phyloP scores from a whole-genome alignment of 768 basidiomycete genomes.

The Mycena galericulata region DNA sequence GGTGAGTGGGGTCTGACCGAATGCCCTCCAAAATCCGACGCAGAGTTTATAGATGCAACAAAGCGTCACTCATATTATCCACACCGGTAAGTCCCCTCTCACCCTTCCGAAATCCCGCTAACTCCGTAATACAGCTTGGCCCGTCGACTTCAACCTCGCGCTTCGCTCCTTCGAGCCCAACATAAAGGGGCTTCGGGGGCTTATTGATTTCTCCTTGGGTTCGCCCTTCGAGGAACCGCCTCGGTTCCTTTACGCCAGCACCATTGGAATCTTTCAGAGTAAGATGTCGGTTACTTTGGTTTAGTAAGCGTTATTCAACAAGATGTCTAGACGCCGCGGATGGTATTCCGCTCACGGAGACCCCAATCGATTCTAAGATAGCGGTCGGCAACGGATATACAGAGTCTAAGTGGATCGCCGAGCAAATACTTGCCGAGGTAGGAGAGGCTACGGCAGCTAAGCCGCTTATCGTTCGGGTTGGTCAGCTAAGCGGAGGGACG shows the following conservation, averaged over 20 bases:
- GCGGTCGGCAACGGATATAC: slow-evolving; percentile 45
- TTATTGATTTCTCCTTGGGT: slow-evolving; percentile 32
- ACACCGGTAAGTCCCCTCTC: slow-evolving; percentile 41
- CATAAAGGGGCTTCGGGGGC: slow-evolving; percentile 43
- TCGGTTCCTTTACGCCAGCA: slow-evolving; percentile 41
- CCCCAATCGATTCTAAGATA: slow-evolving; percentile 29
- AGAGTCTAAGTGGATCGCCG: slow-evolving; percentile 46
- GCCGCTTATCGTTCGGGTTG: slow-evolving; percentile 49
- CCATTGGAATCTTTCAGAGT: slow-evolving; percentile 42
- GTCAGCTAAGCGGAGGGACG: slow-evolving; percentile 49
- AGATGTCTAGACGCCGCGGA: neutral
- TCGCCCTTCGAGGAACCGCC: slow-evolving; percentile 7
- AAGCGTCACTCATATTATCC: slow-evolving; percentile 51
- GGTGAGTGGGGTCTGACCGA: slow-evolving; percentile 23
- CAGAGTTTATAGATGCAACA: slow-evolving; percentile 34
- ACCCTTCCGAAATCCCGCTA: no score
- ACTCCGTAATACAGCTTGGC: slow-evolving; percentile 42
- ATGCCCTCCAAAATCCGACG: neutral
- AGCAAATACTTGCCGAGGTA: neutral
- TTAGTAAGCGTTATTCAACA: neutral
- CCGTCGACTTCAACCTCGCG: slow-evolving; percentile 49
- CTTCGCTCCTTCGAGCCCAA: slow-evolving; percentile 49
- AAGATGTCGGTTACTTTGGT: slow-evolving; percentile 27
- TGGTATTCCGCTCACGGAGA: slow-evolving; percentile 32
- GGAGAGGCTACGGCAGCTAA: slow-evolving; percentile 27